These are phyloP conservation scores for Cordyceps cateniannulata DNA, from an alignment of 2,329 filamentous ascomycete species.

Conservation along the genomic window DNA sequence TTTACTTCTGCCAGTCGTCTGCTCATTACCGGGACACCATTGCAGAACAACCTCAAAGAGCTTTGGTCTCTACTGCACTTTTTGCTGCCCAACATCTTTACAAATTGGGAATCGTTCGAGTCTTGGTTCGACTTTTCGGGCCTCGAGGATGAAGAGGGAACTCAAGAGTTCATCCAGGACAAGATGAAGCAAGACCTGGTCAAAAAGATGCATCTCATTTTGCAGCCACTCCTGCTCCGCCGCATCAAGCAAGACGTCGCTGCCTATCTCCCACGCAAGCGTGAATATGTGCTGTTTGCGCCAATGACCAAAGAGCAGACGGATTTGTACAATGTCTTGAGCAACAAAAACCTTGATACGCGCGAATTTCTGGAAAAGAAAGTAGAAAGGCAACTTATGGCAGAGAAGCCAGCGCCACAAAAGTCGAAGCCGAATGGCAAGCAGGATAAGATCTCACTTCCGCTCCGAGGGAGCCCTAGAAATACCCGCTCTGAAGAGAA, in stretches of 20 bases:
- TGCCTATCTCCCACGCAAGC: slow-evolving; percentile 84
- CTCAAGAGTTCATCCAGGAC: slow-evolving; percentile 73
- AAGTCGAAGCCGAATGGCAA: slow-evolving; percentile 12
- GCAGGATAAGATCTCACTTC: slow-evolving; percentile 22
- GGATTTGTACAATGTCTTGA: slow-evolving; percentile 70
- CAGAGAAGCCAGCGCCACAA: slow-evolving; percentile 14
- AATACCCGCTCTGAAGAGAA: slow-evolving; percentile 22
- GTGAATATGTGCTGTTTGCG: slow-evolving; percentile 92
- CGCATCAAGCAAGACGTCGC: slow-evolving; percentile 93
- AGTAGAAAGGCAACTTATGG: slow-evolving; percentile 56
- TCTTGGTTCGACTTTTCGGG: slow-evolving; percentile 97
- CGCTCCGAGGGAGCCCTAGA: slow-evolving; percentile 31
- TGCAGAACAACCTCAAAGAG: slow-evolving; percentile 94
- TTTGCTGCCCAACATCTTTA: slow-evolving; percentile 84
- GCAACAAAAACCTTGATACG: slow-evolving; percentile 50
- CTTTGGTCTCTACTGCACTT: slow-evolving; percentile 95
- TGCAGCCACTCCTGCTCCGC: slow-evolving; percentile 84
- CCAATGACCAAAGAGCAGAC: slow-evolving; percentile 87
- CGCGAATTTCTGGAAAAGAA: slow-evolving; percentile 79
- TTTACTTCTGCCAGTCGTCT: slow-evolving; percentile 88
- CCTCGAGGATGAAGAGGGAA: slow-evolving; percentile 73
- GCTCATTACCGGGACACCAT: slow-evolving; percentile 86
- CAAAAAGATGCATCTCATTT: slow-evolving; percentile 81
- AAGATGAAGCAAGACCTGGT: slow-evolving; percentile 49
- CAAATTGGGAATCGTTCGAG: slow-evolving; percentile 87